phyloP scores from a whole-genome alignment of 768 basidiomycete genomes.

The Leccinum sublutescens region DNA sequence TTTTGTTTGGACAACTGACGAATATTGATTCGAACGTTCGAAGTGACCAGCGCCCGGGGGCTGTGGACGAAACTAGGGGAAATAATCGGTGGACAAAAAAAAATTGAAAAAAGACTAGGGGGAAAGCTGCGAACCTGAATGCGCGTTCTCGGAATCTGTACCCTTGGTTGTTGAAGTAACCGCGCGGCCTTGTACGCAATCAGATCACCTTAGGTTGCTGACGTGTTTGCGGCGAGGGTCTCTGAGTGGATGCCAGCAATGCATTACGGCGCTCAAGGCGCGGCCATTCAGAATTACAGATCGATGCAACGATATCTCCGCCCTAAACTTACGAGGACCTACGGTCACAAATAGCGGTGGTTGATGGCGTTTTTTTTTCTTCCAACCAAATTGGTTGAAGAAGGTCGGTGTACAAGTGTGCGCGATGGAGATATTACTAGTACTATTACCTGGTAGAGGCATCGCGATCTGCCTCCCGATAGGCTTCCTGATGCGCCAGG shows the following conservation, averaged over 20 bases:
- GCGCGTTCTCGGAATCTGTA: constrained; percentile 25
- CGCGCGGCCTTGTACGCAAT: constrained; percentile 28
- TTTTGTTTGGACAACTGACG: constrained; percentile 12
- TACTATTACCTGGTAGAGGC: constrained; percentile 12
- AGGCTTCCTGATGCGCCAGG: constrained; percentile 22
- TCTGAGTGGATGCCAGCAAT: constrained; percentile 27
- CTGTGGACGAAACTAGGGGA: constrained; percentile 15
- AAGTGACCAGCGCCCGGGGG: constrained; percentile 12
- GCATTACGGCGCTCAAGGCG: constrained; percentile 27
- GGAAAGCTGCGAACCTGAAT: constrained; percentile 25
- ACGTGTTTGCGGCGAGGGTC: constrained; percentile 31
- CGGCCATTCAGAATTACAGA: not conserved
- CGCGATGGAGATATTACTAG: not conserved
- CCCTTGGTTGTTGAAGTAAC: constrained; percentile 21
- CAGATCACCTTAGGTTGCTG: constrained; percentile 22
- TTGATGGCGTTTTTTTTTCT: not conserved
- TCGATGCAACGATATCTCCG: constrained; percentile 20
- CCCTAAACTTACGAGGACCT: constrained; percentile 17
- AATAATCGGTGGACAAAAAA: constrained; percentile 8
- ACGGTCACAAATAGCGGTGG: constrained; percentile 2
- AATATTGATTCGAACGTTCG: constrained; percentile 8
- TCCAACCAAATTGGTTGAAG: constrained; percentile 3
- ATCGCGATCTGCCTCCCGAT: constrained; percentile 21
- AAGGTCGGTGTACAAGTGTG: not conserved
- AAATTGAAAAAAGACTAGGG: constrained; percentile 6